Base-by-base conservation (phyloP, 805 yeast genomes). In the Blastobotrys chiropterorum region DNA sequence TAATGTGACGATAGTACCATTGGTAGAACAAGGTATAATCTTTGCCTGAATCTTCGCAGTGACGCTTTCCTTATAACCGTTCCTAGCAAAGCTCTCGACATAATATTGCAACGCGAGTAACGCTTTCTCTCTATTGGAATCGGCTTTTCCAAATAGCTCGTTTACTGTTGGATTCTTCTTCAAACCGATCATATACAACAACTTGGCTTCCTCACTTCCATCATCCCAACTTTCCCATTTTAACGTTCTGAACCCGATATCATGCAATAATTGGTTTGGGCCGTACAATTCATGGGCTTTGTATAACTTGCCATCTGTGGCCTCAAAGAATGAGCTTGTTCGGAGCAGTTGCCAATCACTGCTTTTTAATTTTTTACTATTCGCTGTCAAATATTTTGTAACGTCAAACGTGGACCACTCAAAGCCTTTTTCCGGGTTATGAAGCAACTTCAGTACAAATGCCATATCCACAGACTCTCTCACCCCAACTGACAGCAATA, bases 381-480 rank as follows among this genome's bases (percentile, higher is more conserved):
- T 64, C 2, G 59, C 60, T 2, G 60, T 55, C 8, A 71, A 55
- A 49, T 71, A 71, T 16, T 61, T 57, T n/a, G 70, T 59, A 22
- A 71, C 60, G 44, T 69, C 73, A 19, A 49, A 59, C 5, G 68
- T 61, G 2, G 68, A 58, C 72, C 74, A 70, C 21, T 60, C 56
- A 7, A 67, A 52, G 3, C 49, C 48, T 3, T 52, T 52, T 13
- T 54, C 53, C 1, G 66, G 54, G 20, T 54, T 53, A 30, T 61
- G 66, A 20, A 71, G 52, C 11, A 63, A 59, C n/a, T 66, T 58
- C 45, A 71, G 57, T 4, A 71, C 73, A 51, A 66, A 62, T 16
- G 61, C 59, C 64, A 71, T 63, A 47, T 70, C 73, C 14, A 71
- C 65, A 1, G 74, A 68, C 53, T 67, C 66, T 22, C 75, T 63